Conservation (phyloP, 2,329 filamentous ascomycete species). For the Fusarium vanettenii region DNA sequence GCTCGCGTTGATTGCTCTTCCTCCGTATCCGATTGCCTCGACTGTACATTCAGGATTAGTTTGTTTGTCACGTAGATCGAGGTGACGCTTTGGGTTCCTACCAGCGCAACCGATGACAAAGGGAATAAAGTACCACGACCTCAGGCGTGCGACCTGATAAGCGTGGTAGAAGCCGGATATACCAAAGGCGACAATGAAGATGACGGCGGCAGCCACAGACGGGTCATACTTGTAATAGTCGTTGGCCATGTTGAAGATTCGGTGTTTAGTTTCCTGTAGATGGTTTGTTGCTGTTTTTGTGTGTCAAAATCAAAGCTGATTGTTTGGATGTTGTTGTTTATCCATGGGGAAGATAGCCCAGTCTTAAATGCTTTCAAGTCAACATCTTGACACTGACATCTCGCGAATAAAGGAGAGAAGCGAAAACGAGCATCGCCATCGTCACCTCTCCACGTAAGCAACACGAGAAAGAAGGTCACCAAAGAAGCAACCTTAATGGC, state of each 20-base stretch:
- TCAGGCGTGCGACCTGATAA: slow-evolving; percentile 50
- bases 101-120: slow-evolving; percentile 61
- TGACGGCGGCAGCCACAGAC: slow-evolving; percentile 52
- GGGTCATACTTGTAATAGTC: slow-evolving; percentile 58
- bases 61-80: background rate
- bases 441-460: background rate
- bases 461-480: background rate
- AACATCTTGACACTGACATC: background rate
- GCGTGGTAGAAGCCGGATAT: slow-evolving; percentile 49
- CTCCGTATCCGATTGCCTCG: slow-evolving; percentile 52
- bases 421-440: background rate
- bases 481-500: background rate
- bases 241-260: background rate
- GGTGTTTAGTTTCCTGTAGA: slow-evolving; percentile 19
- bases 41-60: slow-evolving; percentile 8
- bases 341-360: background rate
- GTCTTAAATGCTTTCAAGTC: background rate
- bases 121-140: slow-evolving; percentile 62
- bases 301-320: background rate
- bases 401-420: background rate
- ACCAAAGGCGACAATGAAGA: slow-evolving; percentile 13
- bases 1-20: slow-evolving; percentile 55
- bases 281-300: background rate
- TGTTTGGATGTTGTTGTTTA: background rate
- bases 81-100: background rate